A percentile compares a stretch with the other conserved stretches of the same genome.
Conservation (phyloP, 208 protist genomes). For the Acanthamoeba royreba region DNA sequence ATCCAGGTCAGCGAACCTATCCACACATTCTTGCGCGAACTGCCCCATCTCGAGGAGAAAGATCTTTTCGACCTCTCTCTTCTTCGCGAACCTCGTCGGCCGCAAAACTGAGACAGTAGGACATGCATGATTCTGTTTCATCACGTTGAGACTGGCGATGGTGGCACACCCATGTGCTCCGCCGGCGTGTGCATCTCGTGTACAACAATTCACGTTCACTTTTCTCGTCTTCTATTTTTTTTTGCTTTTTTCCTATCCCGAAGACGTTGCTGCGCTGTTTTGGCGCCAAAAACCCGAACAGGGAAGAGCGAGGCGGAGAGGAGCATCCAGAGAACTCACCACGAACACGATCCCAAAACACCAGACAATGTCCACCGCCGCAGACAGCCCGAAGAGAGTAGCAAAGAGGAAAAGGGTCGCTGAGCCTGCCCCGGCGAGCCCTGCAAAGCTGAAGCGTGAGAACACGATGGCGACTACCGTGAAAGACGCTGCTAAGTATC, state of each 20-base stretch:
- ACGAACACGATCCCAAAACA: neutral
- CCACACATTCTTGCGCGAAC: slow-evolving; percentile 11
- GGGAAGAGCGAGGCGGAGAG: too few relatives aligned
- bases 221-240: too few relatives aligned
- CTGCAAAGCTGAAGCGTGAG: neutral
- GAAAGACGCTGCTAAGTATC: neutral
- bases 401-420: neutral
- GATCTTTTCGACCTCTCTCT: slow-evolving; percentile 38
- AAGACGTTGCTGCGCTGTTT: too few relatives aligned
- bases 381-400: neutral
- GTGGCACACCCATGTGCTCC: too few relatives aligned
- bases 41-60: slow-evolving; percentile 5
- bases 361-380: neutral
- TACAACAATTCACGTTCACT: too few relatives aligned
- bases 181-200: too few relatives aligned
- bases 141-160: too few relatives aligned
- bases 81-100: neutral
- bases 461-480: neutral
- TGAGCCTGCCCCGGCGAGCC: neutral
- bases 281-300: too few relatives aligned
- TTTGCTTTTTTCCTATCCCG: too few relatives aligned
- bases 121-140: too few relatives aligned
- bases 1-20: neutral
- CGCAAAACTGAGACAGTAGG: slow-evolving; percentile 4
- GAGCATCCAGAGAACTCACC: too few relatives aligned